Evolutionary conservation across 345 rosid species (phyloP).

Genomic region (Hibiscus mutabilis): DNA sequence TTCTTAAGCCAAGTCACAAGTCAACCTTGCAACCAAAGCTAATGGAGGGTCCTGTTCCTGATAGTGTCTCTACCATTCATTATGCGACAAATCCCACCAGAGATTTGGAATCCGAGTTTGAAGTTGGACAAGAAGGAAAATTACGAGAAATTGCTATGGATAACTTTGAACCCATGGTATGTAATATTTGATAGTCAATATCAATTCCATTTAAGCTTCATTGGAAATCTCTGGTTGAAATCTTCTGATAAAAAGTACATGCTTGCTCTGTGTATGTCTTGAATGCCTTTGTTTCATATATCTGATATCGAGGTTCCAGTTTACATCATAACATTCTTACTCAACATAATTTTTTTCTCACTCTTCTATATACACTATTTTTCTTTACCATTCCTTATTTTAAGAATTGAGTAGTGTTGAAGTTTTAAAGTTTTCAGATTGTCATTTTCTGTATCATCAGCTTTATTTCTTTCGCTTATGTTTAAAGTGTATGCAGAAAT

Average conservation of each 20-base stretch:
- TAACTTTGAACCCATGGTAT: slow-evolving; percentile 54
- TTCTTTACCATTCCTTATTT: neutral
- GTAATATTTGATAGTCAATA: neutral
- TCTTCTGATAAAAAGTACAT: no score
- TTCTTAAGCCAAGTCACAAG: slow-evolving; percentile 95
- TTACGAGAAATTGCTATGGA: slow-evolving; percentile 81
- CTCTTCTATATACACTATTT: neutral
- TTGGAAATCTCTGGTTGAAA: no score
- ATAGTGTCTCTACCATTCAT: slow-evolving; percentile 68
- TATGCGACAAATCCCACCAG: slow-evolving; percentile 61
- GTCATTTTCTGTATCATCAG: neutral
- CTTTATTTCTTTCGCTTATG: neutral
- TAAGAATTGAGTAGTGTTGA: neutral
- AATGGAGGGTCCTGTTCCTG: slow-evolving; percentile 52
- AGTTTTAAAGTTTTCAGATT: neutral
- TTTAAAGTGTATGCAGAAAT: slow-evolving; percentile 36
- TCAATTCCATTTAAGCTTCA: neutral
- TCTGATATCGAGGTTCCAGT: neutral
- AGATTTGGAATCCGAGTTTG: slow-evolving; percentile 79
- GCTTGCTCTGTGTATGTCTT: no score
- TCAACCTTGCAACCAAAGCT: slow-evolving; percentile 71
- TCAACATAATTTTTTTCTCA: neutral
- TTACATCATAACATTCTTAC: neutral
- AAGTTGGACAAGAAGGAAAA: slow-evolving; percentile 72
- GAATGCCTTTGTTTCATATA: no score